Conservation (phyloP, 2,329 filamentous ascomycete species). For the Arthrobotrys sphaeroides region DNA sequence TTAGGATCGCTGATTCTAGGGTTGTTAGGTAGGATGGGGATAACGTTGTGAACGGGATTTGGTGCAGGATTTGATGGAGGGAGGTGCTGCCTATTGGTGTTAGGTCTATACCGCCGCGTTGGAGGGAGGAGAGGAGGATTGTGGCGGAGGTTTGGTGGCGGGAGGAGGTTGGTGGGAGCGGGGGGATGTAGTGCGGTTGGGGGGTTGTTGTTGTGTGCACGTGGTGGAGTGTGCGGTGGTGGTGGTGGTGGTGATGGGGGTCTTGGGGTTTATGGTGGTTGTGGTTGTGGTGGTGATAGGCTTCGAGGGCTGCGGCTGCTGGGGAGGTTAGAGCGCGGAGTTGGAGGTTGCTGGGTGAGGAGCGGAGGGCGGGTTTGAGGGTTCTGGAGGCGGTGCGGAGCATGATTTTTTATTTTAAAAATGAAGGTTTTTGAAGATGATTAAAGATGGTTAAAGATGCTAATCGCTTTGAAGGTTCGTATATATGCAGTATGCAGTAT, state of each 20-base stretch:
- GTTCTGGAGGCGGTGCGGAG: background rate
- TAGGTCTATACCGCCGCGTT: conserved; percentile 20
- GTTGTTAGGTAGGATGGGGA: conserved; percentile 13
- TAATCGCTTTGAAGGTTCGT: no score
- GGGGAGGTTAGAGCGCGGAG: background rate
- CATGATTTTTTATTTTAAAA: conserved; percentile 8
- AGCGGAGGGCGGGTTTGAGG: background rate
- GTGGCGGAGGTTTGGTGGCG: background rate
- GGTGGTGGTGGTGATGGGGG: background rate
- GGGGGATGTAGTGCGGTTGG: background rate
- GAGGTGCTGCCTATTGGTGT: conserved; percentile 13
- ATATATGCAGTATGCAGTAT: no score
- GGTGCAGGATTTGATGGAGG: conserved; percentile 16
- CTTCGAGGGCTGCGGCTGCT: background rate
- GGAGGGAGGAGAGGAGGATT: conserved; percentile 13
- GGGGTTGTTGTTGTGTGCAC: background rate
- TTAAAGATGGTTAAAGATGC: background rate
- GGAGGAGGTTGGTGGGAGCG: background rate
- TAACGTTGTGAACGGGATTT: conserved; percentile 13
- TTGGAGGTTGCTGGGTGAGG: background rate
- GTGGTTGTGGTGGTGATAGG: background rate
- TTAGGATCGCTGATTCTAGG: conserved; percentile 19
- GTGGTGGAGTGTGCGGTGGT: background rate
- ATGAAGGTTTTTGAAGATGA: background rate
- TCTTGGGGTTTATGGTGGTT: background rate